These are phyloP conservation scores for Podospora australis DNA, from an alignment of 495 filamentous ascomycete species.

Conservation along the genomic window DNA sequence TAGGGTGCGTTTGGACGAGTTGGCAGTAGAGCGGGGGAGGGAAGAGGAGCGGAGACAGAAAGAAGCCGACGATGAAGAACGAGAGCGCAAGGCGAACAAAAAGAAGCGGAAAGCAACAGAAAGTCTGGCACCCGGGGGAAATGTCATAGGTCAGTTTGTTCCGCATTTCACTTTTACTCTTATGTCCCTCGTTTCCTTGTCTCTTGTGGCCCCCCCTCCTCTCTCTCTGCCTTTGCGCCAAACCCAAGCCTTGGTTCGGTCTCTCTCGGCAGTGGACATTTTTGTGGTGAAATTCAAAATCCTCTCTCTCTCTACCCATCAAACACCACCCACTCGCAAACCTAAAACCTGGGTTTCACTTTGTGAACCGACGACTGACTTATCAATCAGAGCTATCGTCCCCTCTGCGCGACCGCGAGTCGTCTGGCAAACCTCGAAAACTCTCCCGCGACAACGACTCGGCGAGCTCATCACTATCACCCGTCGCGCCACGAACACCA, in stretches of 20 bases:
- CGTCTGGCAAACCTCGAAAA: slow-evolving; percentile 38
- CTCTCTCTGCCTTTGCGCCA: too few relatives aligned
- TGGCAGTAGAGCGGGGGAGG: slow-evolving; percentile 35
- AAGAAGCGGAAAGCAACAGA: slow-evolving; percentile 53
- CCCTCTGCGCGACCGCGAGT: slow-evolving; percentile 37
- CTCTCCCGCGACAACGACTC: slow-evolving; percentile 47
- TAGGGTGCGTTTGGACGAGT: slow-evolving; percentile 50
- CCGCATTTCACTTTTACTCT: too few relatives aligned
- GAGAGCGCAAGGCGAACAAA: slow-evolving; percentile 47
- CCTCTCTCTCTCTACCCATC: not conserved
- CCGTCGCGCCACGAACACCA: slow-evolving; percentile 43
- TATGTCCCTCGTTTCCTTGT: too few relatives aligned
- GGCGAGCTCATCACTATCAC: slow-evolving; percentile 59
- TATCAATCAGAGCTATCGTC: slow-evolving; percentile 37
- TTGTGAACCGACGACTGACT: slow-evolving; percentile 8
- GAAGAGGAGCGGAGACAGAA: slow-evolving; percentile 34
- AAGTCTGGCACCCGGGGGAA: slow-evolving; percentile 56
- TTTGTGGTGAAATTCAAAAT: too few relatives aligned
- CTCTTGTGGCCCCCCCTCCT: too few relatives aligned
- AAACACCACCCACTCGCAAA: not conserved
- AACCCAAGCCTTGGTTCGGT: too few relatives aligned
- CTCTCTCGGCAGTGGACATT: too few relatives aligned
- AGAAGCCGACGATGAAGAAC: slow-evolving; percentile 40
- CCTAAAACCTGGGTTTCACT: not conserved
- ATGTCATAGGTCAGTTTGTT: slow-evolving; percentile 56